Evolutionary conservation across 1,284 basidiomycete genomes (phyloP), one percentile per base, ranked within the genome.

Genomic region (Sanghuangporus baumii): DNA sequence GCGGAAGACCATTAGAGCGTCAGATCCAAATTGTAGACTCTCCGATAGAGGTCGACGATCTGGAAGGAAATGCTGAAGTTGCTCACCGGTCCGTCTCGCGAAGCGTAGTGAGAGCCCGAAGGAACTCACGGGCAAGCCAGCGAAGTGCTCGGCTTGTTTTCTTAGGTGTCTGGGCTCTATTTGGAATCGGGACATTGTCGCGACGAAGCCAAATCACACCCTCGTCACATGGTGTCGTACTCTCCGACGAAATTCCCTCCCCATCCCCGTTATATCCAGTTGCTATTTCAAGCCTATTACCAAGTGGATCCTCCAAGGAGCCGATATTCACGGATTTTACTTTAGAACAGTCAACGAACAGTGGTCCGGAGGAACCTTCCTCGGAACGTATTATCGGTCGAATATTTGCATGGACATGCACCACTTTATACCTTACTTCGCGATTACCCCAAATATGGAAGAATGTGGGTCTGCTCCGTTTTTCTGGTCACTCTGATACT

Each of bases 371-470:
- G 55, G 70, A 75, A n/a, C 72, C 74, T 6, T 72, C 78, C 8
- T 67, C 71, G 51, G 81, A 89, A 67, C 87, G 84, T 54, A 72
- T 93, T 16, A 77, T 97, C 57, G 95, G 95, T 0, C 87, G 95
- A 1, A 84, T 94, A 63, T 94, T 90, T 60, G 94, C 96, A 6
- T 98, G 95, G 95, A 72, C 88, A 34, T 97, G 95, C 72, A 94
- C 94, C 1, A 92, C 87, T 0, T 77, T 96, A 20, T 98, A 98
- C 74, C 77, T 98, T 31, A 96, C 94, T 5, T 93, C 91, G 2
- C 85, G 95, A 57, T 76, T 97, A 69, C 95, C 95, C 34, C 95
- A 97, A 74, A 96, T 98, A 67, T 97, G 94, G 94, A 96, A 95
- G 75, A 97, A 97, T 70, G 94, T 96, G 72, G 74, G 93, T 86